Conservation (phyloP, 2,329 filamentous ascomycete genomes). For the Stemphylium beticola region DNA sequence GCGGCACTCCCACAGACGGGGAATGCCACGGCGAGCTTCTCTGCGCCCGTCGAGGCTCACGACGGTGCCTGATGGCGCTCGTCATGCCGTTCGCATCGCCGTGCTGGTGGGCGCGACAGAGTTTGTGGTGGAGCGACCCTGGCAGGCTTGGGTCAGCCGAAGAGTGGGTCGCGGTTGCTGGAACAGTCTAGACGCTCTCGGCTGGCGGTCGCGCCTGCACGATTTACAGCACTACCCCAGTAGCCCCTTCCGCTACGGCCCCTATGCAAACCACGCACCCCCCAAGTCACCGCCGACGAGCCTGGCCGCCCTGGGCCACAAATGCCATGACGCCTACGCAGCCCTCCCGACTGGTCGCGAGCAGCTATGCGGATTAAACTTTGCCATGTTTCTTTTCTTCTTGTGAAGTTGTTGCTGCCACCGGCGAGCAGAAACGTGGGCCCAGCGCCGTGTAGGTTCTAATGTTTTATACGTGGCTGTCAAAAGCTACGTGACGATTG, state of each 20-base stretch:
- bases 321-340: constrained; percentile 1
- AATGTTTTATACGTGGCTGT: constrained; percentile 6
- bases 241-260: constrained; percentile 18
- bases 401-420: background rate
- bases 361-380: constrained; percentile 9
- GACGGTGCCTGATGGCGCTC: too few species aligned
- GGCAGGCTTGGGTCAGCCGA: constrained; percentile 10
- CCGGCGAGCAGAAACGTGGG: background rate
- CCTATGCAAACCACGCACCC: constrained; percentile 19
- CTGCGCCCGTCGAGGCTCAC: background rate
- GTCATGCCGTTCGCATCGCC: too few species aligned
- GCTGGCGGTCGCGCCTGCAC: constrained; percentile 19
- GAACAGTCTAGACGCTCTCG: constrained; percentile 29
- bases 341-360: background rate
- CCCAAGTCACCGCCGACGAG: constrained; percentile 10
- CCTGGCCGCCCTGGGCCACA: constrained; percentile 1
- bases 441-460: background rate
- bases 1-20: background rate
- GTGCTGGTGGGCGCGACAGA: background rate
- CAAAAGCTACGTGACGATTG: background rate
- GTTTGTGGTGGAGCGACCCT: constrained; percentile 7
- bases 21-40: background rate
- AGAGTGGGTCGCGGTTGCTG: constrained; percentile 24
- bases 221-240: constrained; percentile 25
- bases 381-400: constrained; percentile 7